These are phyloP conservation scores for Plasmodium berghei DNA, from an alignment of 169 alveolate genomes.

Conservation along the genomic window DNA sequence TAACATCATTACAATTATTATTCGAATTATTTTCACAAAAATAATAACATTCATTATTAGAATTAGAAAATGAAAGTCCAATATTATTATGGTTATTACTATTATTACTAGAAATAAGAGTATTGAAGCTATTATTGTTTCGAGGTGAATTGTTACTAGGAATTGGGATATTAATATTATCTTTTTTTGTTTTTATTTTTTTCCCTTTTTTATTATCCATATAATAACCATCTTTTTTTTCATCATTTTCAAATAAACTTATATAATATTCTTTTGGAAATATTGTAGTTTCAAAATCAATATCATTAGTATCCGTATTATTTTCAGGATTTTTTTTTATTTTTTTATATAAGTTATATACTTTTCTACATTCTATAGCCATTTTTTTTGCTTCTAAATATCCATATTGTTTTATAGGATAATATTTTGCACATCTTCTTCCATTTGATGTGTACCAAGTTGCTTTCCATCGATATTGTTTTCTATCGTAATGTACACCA, in stretches of 20 bases:
- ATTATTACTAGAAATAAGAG: too few relatives aligned
- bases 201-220: slow-evolving; percentile 38
- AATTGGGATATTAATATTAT: too few relatives aligned
- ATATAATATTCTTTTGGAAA: slow-evolving; percentile 68
- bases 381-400: slow-evolving; percentile 83
- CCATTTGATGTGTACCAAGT: slow-evolving; percentile 85
- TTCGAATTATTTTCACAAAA: too few relatives aligned
- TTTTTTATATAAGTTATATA: slow-evolving; percentile 50
- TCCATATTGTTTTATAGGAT: slow-evolving; percentile 83
- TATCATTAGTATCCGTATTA: background rate
- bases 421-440: slow-evolving; percentile 81
- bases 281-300: slow-evolving; percentile 26
- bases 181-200: slow-evolving; percentile 21
- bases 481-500: slow-evolving; percentile 85
- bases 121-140: too few relatives aligned
- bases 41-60: too few relatives aligned
- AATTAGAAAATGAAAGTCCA: too few relatives aligned
- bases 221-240: slow-evolving; percentile 42
- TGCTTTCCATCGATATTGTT: slow-evolving; percentile 86
- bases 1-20: too few relatives aligned
- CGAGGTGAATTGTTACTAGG: too few relatives aligned
- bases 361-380: slow-evolving; percentile 80
- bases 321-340: slow-evolving; percentile 42
- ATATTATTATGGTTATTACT: too few relatives aligned
- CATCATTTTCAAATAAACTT: slow-evolving; percentile 70